A percentile compares a stretch with the other conserved stretches of the same genome.
Evolutionary conservation across 495 filamentous ascomycete species (phyloP).

Genomic region (Immersiella caudata): DNA sequence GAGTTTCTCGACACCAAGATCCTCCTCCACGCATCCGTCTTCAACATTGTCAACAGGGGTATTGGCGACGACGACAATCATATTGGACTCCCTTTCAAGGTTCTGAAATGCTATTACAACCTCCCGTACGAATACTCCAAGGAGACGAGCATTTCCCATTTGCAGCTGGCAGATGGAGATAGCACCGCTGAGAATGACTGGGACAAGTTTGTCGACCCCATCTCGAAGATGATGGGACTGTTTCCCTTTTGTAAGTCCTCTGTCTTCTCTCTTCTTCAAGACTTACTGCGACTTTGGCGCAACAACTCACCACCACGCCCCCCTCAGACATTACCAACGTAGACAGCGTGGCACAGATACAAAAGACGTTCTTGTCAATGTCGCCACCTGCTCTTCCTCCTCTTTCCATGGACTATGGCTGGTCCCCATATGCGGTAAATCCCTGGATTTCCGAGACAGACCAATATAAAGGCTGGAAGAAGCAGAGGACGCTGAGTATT

Average conservation of each 20-base stretch:
- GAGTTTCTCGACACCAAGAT: conserved; percentile 1
- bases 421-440: neutral
- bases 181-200: neutral
- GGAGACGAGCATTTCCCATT: neutral
- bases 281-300: neutral
- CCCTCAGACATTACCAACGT: neutral
- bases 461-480: neutral
- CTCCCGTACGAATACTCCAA: conserved; percentile 3
- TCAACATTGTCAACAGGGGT: neutral
- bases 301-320: neutral
- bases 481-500: neutral
- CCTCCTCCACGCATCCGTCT: neutral
- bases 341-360: neutral
- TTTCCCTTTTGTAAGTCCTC: too few relatives aligned
- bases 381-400: neutral
- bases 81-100: neutral
- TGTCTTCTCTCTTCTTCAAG: too few relatives aligned
- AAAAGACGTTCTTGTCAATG: conserved; percentile 1
- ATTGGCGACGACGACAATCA: neutral
- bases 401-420: neutral
- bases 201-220: neutral
- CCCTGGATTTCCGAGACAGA: neutral
- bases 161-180: neutral
- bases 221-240: neutral
- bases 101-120: neutral